Percentiles rank a stretch among this genome's conserved stretches.
phyloP scores from a whole-genome alignment of 768 basidiomycete genomes.

The Podaxis pistillaris region DNA sequence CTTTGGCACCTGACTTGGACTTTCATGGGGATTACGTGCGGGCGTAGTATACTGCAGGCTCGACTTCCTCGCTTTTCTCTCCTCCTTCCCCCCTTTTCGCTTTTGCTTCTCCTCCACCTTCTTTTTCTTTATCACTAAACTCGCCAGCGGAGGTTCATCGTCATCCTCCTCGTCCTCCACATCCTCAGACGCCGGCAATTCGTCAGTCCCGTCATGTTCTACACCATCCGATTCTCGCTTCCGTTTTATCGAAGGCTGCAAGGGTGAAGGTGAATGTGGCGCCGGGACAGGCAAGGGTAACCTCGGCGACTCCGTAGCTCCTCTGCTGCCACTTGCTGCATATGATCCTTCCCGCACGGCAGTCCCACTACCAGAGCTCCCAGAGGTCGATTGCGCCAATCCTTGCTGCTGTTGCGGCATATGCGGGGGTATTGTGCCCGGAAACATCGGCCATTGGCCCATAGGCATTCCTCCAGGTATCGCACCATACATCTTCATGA shows the following conservation, averaged over 20 bases:
- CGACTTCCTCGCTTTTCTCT: slow-evolving; percentile 3
- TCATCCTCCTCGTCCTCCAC: background rate
- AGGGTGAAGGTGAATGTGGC: background rate
- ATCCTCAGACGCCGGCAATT: background rate
- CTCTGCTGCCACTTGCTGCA: background rate
- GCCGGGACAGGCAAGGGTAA: background rate
- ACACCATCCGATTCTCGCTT: slow-evolving; percentile 3
- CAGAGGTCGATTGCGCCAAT: background rate
- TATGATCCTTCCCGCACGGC: background rate
- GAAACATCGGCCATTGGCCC: slow-evolving; percentile 12
- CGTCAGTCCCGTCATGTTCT: background rate
- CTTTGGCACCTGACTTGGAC: background rate
- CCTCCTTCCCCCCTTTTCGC: background rate
- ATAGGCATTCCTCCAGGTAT: slow-evolving; percentile 14
- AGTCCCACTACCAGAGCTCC: slow-evolving; percentile 10
- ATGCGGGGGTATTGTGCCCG: slow-evolving; percentile 15
- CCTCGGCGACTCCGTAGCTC: slow-evolving; percentile 7
- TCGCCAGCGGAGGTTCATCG: background rate
- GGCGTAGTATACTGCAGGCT: slow-evolving; percentile 2
- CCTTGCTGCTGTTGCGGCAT: slow-evolving; percentile 6
- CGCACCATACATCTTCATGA: slow-evolving; percentile 15
- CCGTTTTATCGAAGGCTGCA: slow-evolving; percentile 3
- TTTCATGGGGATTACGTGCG: slow-evolving; percentile 5
- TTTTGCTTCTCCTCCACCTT: background rate
- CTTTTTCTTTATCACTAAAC: background rate